These are phyloP conservation scores for Trematosphaeria pertusa DNA, from an alignment of 2,329 filamentous ascomycete genomes.

Conservation along the genomic window DNA sequence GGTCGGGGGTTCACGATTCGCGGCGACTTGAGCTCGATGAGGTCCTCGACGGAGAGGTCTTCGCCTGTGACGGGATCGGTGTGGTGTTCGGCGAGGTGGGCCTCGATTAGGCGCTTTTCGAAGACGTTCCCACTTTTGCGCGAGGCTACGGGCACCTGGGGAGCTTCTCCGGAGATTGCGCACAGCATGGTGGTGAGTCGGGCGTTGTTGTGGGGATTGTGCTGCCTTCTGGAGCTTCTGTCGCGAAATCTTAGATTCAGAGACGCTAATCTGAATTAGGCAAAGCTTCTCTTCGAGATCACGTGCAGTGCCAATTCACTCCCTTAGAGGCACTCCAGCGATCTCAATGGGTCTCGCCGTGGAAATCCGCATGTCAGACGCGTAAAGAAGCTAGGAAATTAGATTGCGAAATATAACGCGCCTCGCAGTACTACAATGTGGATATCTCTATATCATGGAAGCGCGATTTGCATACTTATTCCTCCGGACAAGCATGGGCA, in stretches of 20 bases:
- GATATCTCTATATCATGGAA: too few relatives aligned
- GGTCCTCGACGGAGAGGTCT: conserved; percentile 81
- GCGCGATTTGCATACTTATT: too few relatives aligned
- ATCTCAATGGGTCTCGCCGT: too few relatives aligned
- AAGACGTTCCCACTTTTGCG: conserved; percentile 93
- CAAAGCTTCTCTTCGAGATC: too few relatives aligned
- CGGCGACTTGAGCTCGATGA: conserved; percentile 84
- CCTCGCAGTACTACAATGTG: too few relatives aligned
- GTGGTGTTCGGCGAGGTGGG: conserved; percentile 91
- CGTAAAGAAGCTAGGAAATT: too few relatives aligned
- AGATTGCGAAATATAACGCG: too few relatives aligned
- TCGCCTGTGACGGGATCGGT: conserved; percentile 92
- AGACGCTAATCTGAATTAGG: too few relatives aligned
- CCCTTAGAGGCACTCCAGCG: too few relatives aligned
- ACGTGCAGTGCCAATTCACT: too few relatives aligned
- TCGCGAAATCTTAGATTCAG: conserved; percentile 7
- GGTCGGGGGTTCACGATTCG: conserved; percentile 87
- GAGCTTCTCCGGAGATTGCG: conserved; percentile 93
- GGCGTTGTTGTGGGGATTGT: conserved; percentile 13
- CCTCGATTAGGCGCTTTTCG: conserved; percentile 93
- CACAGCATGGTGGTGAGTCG: conserved; percentile 44
- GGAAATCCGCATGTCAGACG: too few relatives aligned
- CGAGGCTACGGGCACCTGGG: conserved; percentile 92
- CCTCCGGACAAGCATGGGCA: too few relatives aligned
- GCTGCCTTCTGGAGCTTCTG: neutral